These are phyloP conservation scores for Sanghuangporus weigelae DNA, from an alignment of 1,284 basidiomycete species.

Conservation along the genomic window DNA sequence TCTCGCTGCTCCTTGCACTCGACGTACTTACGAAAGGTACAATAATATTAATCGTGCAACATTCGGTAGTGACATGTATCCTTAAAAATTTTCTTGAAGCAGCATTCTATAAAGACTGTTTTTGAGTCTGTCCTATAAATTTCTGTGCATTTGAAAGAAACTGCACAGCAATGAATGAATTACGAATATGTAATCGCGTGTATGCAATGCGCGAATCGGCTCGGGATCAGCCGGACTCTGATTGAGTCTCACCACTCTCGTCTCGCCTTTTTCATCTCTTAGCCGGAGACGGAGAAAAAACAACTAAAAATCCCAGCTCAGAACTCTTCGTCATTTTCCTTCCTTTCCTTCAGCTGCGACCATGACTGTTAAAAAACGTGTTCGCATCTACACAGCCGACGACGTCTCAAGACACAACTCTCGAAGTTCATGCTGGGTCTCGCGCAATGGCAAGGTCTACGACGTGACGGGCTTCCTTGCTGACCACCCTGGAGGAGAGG, in stretches of 20 bases:
- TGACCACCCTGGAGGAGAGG: slow-evolving; percentile 87
- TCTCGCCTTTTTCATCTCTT: neutral
- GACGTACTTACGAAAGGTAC: neutral
- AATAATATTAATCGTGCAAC: neutral
- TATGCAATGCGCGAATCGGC: too few species aligned
- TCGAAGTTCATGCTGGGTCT: slow-evolving; percentile 67
- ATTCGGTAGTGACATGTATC: too few species aligned
- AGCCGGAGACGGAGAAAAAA: neutral
- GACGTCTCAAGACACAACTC: slow-evolving; percentile 62
- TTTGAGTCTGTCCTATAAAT: too few species aligned
- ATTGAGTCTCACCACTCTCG: too few species aligned
- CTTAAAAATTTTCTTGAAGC: too few species aligned
- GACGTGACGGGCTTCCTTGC: slow-evolving; percentile 70
- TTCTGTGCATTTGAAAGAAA: too few species aligned
- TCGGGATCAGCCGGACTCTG: too few species aligned
- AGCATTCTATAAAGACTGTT: too few species aligned
- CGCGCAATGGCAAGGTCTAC: slow-evolving; percentile 70
- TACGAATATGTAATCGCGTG: too few species aligned
- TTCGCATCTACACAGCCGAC: slow-evolving; percentile 66
- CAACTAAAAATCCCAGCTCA: neutral
- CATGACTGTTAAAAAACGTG: slow-evolving; percentile 47
- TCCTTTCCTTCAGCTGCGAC: neutral
- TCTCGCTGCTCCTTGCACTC: neutral
- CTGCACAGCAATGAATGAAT: too few species aligned
- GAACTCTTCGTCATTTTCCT: neutral